These are phyloP conservation scores for Erucastrum elatum DNA, from an alignment of 345 rosid species.

Conservation along the genomic window DNA sequence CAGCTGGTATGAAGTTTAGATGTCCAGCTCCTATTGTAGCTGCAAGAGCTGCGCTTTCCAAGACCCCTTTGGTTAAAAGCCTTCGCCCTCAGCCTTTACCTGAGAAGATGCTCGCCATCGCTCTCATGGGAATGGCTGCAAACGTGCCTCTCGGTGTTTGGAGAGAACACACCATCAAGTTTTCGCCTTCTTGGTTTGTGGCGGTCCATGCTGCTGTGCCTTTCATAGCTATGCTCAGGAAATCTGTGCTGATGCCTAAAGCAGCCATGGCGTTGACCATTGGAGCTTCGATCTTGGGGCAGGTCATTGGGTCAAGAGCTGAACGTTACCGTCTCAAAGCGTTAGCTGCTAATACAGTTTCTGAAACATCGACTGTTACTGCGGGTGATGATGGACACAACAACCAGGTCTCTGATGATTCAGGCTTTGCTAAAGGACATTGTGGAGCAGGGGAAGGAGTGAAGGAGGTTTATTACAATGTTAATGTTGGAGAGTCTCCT, in stretches of 20 bases:
- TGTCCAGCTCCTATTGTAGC: constrained; percentile 85
- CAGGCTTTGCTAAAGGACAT: constrained; percentile 27
- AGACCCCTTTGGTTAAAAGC: constrained; percentile 66
- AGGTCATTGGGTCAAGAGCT: constrained; percentile 87
- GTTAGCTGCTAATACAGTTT: constrained; percentile 30
- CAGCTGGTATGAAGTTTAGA: constrained; percentile 61
- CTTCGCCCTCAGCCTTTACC: constrained; percentile 90
- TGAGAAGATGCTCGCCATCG: constrained; percentile 75
- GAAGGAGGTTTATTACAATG: constrained; percentile 36
- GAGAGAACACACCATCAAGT: constrained; percentile 85
- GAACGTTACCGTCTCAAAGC: constrained; percentile 68
- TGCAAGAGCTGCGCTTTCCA: constrained; percentile 82
- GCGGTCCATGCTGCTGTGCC: constrained; percentile 96
- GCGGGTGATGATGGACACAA: constrained; percentile 27
- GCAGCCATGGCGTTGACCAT: constrained; percentile 87
- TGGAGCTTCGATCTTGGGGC: constrained; percentile 84
- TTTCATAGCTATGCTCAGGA: constrained; percentile 88
- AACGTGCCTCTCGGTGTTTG: constrained; percentile 84
- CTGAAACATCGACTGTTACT: constrained; percentile 38
- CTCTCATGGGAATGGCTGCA: constrained; percentile 81
- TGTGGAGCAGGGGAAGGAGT: constrained; percentile 45
- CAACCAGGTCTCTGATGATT: constrained; percentile 19
- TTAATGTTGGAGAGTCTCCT: constrained; percentile 35
- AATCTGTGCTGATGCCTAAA: constrained; percentile 82
- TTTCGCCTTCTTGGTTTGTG: constrained; percentile 78